Conservation (phyloP, 192 early-diverging fungal species). For the Piromyces finnis region DNA sequence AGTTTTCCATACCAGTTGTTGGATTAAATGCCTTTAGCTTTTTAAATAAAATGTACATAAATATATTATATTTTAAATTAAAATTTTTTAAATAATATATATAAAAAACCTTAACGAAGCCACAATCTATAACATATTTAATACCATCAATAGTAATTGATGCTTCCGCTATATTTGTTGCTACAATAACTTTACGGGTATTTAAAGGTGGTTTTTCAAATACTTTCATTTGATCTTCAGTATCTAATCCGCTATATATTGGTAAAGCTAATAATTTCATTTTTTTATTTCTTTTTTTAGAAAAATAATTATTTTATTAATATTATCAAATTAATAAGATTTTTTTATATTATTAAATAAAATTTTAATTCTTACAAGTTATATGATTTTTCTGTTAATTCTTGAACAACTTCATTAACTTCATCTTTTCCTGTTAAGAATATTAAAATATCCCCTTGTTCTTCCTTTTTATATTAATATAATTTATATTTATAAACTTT, state of each 20-base stretch:
- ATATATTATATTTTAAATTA: neutral
- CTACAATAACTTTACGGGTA: constrained; percentile 65
- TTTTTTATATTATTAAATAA: too few species aligned
- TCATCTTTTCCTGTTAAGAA: constrained; percentile 61
- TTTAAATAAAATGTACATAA: neutral
- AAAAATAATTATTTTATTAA: too few species aligned
- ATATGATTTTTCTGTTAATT: constrained; percentile 32
- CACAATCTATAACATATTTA: constrained; percentile 58
- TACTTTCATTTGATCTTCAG: constrained; percentile 43
- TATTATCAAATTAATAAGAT: too few species aligned
- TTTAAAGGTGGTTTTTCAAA: constrained; percentile 34
- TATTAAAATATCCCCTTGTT: constrained; percentile 43
- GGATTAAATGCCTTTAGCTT: constrained; percentile 24
- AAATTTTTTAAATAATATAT: neutral
- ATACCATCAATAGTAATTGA: constrained; percentile 59
- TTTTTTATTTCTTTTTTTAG: constrained; percentile 7
- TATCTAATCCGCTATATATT: constrained; percentile 49
- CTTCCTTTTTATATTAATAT: constrained; percentile 14
- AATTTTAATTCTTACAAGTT: constrained; percentile 11
- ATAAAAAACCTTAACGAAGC: constrained; percentile 46
- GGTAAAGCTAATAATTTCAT: constrained; percentile 30
- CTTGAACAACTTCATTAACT: constrained; percentile 42
- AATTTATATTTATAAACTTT: too few species aligned
- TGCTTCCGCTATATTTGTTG: constrained; percentile 83
- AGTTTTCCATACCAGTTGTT: constrained; percentile 13